Evolutionary conservation across 345 rosid genomes (phyloP).

Genomic region (Corchorus olitorius): DNA sequence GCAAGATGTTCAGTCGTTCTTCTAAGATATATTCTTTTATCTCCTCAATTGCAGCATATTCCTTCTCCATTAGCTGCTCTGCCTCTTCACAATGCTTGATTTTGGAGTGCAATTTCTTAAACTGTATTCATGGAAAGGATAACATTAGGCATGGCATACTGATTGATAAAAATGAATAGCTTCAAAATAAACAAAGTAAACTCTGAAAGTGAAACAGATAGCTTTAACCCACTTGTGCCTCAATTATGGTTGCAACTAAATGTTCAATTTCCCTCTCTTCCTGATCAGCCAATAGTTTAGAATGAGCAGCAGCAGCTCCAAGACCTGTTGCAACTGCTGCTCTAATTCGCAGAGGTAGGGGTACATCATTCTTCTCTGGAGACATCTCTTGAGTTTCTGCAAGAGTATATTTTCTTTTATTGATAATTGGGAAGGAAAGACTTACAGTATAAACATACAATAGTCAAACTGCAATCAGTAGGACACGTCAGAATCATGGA

Average conservation of each 20-base stretch:
- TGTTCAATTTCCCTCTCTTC: constrained; percentile 80
- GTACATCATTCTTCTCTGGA: constrained; percentile 42
- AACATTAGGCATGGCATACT: not conserved
- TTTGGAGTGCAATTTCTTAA: constrained; percentile 75
- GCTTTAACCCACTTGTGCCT: constrained; percentile 60
- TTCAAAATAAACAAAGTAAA: constrained; percentile 2
- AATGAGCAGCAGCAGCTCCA: constrained; percentile 82
- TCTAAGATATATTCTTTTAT: constrained; percentile 45
- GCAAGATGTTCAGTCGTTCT: constrained; percentile 51
- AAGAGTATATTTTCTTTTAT: constrained; percentile 12
- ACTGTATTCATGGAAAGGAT: constrained; percentile 35
- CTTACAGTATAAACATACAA: not conserved
- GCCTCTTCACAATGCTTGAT: constrained; percentile 63
- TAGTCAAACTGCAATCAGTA: not conserved
- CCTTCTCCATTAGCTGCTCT: constrained; percentile 79
- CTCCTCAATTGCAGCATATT: constrained; percentile 55
- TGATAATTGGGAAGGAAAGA: constrained; percentile 5
- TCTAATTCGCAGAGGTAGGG: constrained; percentile 65
- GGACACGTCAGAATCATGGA: not conserved
- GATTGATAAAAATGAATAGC: not conserved
- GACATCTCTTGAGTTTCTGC: constrained; percentile 48
- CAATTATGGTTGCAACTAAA: constrained; percentile 58
- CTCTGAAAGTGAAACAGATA: not conserved
- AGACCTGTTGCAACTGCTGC: constrained; percentile 76
- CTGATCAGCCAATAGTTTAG: constrained; percentile 80